These are phyloP conservation scores for Colletotrichum cuscutae DNA, from an alignment of 2,329 filamentous ascomycete species.

Conservation along the genomic window DNA sequence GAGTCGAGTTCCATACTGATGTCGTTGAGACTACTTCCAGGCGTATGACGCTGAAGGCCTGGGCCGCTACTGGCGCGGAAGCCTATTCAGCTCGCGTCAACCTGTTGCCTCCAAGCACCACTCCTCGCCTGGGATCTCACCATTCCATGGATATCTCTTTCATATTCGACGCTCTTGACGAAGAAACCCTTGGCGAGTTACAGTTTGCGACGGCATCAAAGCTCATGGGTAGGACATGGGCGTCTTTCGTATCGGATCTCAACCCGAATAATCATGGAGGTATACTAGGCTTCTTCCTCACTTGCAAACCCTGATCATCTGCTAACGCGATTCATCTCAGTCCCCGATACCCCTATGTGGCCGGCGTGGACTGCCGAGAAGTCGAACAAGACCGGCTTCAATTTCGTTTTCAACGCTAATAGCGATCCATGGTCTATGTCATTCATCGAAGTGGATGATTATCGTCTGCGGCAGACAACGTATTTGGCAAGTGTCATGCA, in stretches of 20 bases:
- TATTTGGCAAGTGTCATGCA: not conserved
- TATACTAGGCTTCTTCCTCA: not conserved
- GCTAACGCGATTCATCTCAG: not conserved
- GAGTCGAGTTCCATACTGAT: not conserved
- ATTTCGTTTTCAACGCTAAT: not conserved
- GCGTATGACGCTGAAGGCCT: not conserved
- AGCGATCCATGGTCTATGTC: not conserved
- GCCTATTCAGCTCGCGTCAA: not conserved
- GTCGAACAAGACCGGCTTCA: not conserved
- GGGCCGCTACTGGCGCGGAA: not conserved
- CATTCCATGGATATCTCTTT: not conserved
- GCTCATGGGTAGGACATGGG: not conserved
- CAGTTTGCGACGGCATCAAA: not conserved
- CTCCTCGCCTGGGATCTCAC: not conserved
- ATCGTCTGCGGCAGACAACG: not conserved
- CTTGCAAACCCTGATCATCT: not conserved
- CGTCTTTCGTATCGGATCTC: not conserved
- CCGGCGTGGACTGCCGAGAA: not conserved
- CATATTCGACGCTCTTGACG: not conserved
- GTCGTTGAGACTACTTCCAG: not conserved
- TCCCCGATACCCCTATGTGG: not conserved
- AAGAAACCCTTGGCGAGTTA: not conserved
- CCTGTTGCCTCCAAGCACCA: not conserved
- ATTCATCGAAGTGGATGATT: not conserved
- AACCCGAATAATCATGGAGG: not conserved